phyloP scores from a whole-genome alignment of 2,329 filamentous ascomycete species.

The Hypoxylon sp. region DNA sequence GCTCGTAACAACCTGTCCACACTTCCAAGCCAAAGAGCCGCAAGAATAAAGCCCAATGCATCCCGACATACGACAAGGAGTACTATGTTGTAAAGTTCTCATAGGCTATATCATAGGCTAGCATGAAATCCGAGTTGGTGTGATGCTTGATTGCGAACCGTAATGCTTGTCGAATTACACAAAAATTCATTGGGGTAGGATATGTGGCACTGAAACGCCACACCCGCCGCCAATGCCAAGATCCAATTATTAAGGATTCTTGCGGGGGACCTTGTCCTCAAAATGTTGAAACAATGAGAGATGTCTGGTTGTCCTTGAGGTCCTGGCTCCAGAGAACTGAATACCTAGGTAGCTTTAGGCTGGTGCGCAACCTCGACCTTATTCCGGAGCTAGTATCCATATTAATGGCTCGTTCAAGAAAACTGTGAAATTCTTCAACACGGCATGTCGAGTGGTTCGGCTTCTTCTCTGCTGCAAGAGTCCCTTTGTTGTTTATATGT shows the following conservation, averaged over 20 bases:
- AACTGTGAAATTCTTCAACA: not conserved
- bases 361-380: not conserved
- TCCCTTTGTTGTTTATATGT: not conserved
- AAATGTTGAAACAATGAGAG: not conserved
- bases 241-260: not conserved
- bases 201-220: conserved; percentile 2
- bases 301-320: not conserved
- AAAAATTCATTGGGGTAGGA: not conserved
- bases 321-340: not conserved
- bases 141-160: conserved; percentile 2
- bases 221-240: conserved; percentile 1
- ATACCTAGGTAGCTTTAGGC: not conserved
- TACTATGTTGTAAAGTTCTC: not conserved
- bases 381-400: not conserved
- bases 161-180: not conserved
- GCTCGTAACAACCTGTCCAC: conserved; percentile 3
- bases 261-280: not conserved
- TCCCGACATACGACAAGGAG: not conserved
- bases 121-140: not conserved
- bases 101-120: conserved; percentile 1
- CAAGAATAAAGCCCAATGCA: conserved; percentile 7
- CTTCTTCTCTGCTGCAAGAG: not conserved
- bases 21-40: conserved; percentile 10
- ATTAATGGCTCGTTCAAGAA: not conserved
- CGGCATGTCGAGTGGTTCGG: not conserved